A percentile compares a stretch with the other conserved stretches of the same genome.
Evolutionary conservation across 768 basidiomycete species (phyloP).

Genomic region (Phallus indusiatus): DNA sequence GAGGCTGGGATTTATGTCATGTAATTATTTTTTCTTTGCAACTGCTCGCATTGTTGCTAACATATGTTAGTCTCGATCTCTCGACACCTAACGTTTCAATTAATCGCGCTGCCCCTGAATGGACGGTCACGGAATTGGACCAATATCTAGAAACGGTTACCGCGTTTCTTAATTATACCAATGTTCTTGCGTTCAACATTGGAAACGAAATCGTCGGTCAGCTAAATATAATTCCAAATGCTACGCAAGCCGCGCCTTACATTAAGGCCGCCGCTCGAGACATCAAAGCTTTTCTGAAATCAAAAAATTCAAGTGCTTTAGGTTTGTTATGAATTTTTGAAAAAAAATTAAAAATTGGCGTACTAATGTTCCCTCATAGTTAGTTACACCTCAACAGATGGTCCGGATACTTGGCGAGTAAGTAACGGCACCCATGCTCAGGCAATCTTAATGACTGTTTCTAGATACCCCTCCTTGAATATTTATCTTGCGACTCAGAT

Average conservation of each 20-base stretch:
- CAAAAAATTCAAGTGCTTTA: constrained; percentile 2
- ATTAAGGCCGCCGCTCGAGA: constrained; percentile 91
- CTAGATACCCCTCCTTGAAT: constrained; percentile 53
- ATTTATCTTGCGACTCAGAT: constrained; percentile 69
- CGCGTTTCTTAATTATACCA: constrained; percentile 76
- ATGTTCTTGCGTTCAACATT: constrained; percentile 81
- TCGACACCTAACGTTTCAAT: constrained; percentile 84
- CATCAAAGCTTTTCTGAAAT: constrained; percentile 69
- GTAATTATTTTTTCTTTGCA: constrained; percentile 29
- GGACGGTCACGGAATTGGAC: constrained; percentile 75
- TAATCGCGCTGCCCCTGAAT: constrained; percentile 59
- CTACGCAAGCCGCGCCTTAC: constrained; percentile 61
- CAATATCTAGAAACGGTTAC: constrained; percentile 73
- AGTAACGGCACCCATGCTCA: constrained; percentile 4
- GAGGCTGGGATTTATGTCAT: constrained; percentile 81
- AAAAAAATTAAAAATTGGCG: not conserved
- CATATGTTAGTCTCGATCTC: constrained; percentile 62
- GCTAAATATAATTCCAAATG: constrained; percentile 25
- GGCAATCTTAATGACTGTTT: not conserved
- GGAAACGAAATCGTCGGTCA: constrained; percentile 75
- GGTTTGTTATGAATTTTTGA: not conserved
- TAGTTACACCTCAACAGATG: constrained; percentile 83
- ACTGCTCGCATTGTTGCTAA: constrained; percentile 1
- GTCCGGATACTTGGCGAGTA: constrained; percentile 45
- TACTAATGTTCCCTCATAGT: constrained; percentile 42